Evolutionary conservation across 306 rosid species (phyloP).

Genomic region (Acacia confusa): DNA sequence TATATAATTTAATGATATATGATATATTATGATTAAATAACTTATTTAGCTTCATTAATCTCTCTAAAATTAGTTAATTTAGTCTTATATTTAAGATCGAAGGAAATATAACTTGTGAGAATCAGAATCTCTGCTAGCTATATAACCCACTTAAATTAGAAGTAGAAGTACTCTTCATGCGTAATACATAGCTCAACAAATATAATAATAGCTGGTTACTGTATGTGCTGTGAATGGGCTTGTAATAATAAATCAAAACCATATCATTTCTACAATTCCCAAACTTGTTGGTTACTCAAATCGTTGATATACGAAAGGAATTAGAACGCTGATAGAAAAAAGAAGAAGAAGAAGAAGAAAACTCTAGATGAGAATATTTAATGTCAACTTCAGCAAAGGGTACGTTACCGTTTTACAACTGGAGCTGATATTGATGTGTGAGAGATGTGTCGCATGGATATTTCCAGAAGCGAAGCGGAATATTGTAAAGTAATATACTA

Average conservation of each 20-base stretch:
- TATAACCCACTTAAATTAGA: conserved; percentile 26
- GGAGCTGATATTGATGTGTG: conserved; percentile 11
- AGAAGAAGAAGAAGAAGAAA: background rate
- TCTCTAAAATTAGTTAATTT: accelerated
- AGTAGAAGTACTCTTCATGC: conserved; percentile 25
- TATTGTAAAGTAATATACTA: background rate
- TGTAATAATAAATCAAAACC: background rate
- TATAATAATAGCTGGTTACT: background rate
- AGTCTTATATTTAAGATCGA: accelerated
- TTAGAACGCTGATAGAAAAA: background rate
- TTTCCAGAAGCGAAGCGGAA: conserved; percentile 4
- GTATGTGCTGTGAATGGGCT: background rate
- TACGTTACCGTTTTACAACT: conserved; percentile 13
- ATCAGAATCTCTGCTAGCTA: conserved; percentile 27
- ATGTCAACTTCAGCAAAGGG: background rate
- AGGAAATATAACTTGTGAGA: background rate
- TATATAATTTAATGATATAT: too few relatives aligned
- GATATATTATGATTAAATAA: too few relatives aligned
- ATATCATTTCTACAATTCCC: background rate
- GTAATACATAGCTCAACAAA: background rate
- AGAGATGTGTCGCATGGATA: conserved; percentile 8
- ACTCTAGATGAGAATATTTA: conserved; percentile 5
- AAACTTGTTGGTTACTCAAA: background rate
- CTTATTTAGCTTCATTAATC: too few relatives aligned
- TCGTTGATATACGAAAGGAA: background rate